phyloP scores from a whole-genome alignment of 768 basidiomycete genomes.

The Mycena galopus region DNA sequence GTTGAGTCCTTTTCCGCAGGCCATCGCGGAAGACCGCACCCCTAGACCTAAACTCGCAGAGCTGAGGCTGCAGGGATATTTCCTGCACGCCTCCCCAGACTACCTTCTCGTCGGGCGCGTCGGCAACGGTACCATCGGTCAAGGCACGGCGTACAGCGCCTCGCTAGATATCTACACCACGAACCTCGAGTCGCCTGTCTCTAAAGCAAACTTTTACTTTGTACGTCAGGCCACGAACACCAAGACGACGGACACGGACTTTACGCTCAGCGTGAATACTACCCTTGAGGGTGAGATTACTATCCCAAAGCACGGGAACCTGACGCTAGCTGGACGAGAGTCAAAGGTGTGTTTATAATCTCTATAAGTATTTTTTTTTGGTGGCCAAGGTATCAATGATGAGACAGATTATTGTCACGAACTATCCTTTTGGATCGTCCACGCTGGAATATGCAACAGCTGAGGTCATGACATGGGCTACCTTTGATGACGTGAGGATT shows the following conservation, averaged over 20 bases:
- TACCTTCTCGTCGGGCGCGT: conserved; percentile 75
- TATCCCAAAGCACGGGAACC: conserved; percentile 52
- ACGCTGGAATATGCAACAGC: conserved; percentile 74
- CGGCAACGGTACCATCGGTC: conserved; percentile 63
- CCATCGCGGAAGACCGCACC: conserved; percentile 69
- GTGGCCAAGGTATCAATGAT: background rate
- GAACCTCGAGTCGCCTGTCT: conserved; percentile 66
- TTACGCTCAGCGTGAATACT: conserved; percentile 57
- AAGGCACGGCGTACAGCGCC: conserved; percentile 48
- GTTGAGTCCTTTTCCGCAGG: conserved; percentile 34
- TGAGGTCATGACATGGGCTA: conserved; percentile 62
- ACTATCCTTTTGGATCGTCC: conserved; percentile 71
- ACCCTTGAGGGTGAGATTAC: conserved; percentile 60
- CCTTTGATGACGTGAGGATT: conserved; percentile 47
- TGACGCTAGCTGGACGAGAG: conserved; percentile 74
- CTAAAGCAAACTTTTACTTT: conserved; percentile 68
- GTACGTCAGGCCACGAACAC: conserved; percentile 61
- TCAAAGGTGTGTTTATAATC: conserved; percentile 52
- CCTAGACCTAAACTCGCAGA: conserved; percentile 71
- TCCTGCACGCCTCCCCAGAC: conserved; percentile 74
- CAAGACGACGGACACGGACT: conserved; percentile 63
- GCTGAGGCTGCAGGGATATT: conserved; percentile 73
- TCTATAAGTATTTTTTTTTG: background rate
- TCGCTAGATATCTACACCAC: conserved; percentile 64
- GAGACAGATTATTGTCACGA: conserved; percentile 63